Evolutionary conservation across 139 green algal species (phyloP).

Genomic region (Ettlia oleoabundans): DNA sequence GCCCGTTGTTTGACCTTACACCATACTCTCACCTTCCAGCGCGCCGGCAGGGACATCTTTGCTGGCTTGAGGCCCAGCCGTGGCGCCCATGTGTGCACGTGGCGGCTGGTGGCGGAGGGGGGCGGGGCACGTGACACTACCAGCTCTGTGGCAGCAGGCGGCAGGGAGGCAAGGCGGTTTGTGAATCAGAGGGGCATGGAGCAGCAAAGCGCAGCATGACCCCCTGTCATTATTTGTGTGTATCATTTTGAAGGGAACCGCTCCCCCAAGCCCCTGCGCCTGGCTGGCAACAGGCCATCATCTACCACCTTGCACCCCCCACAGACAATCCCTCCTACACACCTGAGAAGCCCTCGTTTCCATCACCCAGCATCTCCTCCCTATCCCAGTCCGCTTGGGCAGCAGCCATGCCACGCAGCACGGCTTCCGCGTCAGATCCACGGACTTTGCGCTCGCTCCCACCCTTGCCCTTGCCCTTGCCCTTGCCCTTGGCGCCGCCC

Average conservation of each 20-base stretch:
- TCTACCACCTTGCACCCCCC: too few species aligned
- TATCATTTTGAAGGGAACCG: too few species aligned
- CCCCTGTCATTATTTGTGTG: too few species aligned
- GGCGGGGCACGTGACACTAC: constrained; percentile 28
- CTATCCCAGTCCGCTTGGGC: not conserved
- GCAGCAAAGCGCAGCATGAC: too few species aligned
- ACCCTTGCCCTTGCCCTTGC: not conserved
- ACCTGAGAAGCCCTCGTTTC: constrained; percentile 47
- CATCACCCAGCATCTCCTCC: constrained; percentile 39
- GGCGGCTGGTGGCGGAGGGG: not conserved
- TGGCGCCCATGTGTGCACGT: constrained; percentile 8
- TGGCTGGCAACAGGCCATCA: not conserved
- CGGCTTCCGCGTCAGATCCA: constrained; percentile 13
- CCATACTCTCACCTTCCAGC: constrained; percentile 30
- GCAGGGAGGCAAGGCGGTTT: not conserved
- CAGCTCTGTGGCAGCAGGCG: constrained; percentile 23
- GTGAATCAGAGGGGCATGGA: not conserved
- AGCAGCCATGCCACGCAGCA: constrained; percentile 42
- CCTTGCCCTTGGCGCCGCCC: not conserved
- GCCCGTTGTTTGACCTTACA: not conserved
- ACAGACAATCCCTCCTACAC: not conserved
- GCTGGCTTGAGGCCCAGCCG: constrained; percentile 30
- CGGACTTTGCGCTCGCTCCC: not conserved
- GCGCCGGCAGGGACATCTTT: constrained; percentile 3
- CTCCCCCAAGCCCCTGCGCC: too few species aligned